Evolutionary conservation across 2,329 filamentous ascomycete species (phyloP).

Genomic region (Mycosphaerelloides madeirae): DNA sequence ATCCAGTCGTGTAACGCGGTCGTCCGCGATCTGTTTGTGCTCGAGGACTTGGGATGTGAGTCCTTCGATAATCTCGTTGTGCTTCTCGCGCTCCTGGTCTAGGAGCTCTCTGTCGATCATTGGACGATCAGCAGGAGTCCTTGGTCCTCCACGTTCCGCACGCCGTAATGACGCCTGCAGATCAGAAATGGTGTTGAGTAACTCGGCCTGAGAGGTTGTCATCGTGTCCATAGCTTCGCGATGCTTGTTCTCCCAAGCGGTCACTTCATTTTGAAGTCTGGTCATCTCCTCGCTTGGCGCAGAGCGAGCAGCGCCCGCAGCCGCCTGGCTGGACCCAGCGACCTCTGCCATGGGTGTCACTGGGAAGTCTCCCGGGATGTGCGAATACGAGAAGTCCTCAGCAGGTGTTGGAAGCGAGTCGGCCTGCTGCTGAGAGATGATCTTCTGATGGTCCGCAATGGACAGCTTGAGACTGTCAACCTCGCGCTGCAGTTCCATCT

Average conservation of each 20-base stretch:
- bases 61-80: slow-evolving; percentile 50
- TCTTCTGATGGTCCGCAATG: slow-evolving; percentile 34
- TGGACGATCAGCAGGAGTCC: slow-evolving; percentile 10
- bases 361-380: slow-evolving; percentile 37
- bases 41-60: slow-evolving; percentile 74
- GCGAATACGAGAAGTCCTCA: slow-evolving; percentile 16
- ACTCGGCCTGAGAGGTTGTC: slow-evolving; percentile 65
- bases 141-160: slow-evolving; percentile 34
- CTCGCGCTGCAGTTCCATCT: slow-evolving; percentile 69
- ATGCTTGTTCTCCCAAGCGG: slow-evolving; percentile 72
- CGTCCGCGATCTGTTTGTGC: slow-evolving; percentile 69
- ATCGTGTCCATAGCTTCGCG: slow-evolving; percentile 64
- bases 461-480: slow-evolving; percentile 62
- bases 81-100: slow-evolving; percentile 39
- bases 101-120: slow-evolving; percentile 27
- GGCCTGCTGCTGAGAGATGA: slow-evolving; percentile 6
- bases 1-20: slow-evolving; percentile 64
- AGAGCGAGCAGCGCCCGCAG: slow-evolving; percentile 15
- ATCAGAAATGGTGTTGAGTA: slow-evolving; percentile 66
- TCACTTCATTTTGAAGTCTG: slow-evolving; percentile 66
- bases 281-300: slow-evolving; percentile 49
- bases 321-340: slow-evolving; percentile 24
- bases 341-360: slow-evolving; percentile 31
- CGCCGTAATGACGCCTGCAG: slow-evolving; percentile 59
- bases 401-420: slow-evolving; percentile 20